A percentile compares a stretch with the other conserved stretches of the same genome.
These are phyloP conservation scores for Coemansia umbellata DNA, from an alignment of 192 early-diverging fungal genomes.

Conservation along the genomic window DNA sequence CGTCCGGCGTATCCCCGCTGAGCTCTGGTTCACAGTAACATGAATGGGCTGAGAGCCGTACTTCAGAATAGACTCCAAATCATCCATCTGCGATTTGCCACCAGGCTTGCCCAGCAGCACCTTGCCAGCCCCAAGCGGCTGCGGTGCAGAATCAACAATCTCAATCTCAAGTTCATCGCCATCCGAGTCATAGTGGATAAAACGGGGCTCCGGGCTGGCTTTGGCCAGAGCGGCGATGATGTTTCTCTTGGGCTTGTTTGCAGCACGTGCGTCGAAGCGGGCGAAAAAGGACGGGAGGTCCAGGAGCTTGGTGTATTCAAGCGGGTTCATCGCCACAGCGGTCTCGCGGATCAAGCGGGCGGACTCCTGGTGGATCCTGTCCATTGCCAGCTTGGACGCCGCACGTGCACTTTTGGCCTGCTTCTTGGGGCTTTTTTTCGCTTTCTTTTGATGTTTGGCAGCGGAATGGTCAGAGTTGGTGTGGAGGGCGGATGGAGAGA, in stretches of 20 bases:
- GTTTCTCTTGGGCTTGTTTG: background rate
- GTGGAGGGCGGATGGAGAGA: background rate
- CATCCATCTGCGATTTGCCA: background rate
- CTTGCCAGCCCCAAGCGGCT: background rate
- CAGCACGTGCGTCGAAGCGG: slow-evolving; percentile 11
- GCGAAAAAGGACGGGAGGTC: slow-evolving; percentile 19
- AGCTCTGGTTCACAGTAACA: background rate
- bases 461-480: background rate
- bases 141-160: slow-evolving; percentile 15
- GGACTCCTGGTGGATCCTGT: slow-evolving; percentile 37
- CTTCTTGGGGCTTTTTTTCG: background rate
- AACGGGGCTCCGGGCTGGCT: background rate
- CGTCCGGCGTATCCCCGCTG: slow-evolving; percentile 1
- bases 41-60: slow-evolving; percentile 38
- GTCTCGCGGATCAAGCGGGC: slow-evolving; percentile 46
- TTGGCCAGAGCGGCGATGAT: background rate
- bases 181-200: slow-evolving; percentile 15
- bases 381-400: slow-evolving; percentile 37
- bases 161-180: slow-evolving; percentile 30
- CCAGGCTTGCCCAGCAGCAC: background rate
- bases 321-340: slow-evolving; percentile 26
- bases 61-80: slow-evolving; percentile 23
- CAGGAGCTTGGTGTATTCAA: slow-evolving; percentile 27
- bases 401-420: background rate
- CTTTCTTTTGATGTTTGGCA: background rate